Percentiles rank a stretch among this genome's conserved stretches.
Conservation (phyloP, 2,329 filamentous ascomycete genomes). For the Aureobasidium namibiae region DNA sequence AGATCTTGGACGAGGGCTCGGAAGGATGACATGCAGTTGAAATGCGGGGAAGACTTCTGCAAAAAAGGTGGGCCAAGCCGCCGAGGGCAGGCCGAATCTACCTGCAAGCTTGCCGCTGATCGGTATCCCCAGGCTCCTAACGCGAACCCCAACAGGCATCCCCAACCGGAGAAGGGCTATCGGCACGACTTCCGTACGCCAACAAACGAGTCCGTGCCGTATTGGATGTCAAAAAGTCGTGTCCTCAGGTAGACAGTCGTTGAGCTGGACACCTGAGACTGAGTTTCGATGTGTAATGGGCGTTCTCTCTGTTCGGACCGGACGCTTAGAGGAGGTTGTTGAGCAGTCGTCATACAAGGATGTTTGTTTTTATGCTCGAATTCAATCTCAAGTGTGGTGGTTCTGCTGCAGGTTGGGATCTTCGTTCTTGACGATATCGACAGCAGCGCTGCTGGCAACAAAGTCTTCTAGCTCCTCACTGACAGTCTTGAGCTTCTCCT, state of each 20-base stretch:
- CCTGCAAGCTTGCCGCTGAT: not conserved
- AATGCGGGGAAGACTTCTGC: slow-evolving; percentile 1
- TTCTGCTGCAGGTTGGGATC: not conserved
- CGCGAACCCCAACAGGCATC: not conserved
- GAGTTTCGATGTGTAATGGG: not conserved
- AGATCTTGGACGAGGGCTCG: not conserved
- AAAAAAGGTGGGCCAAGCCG: slow-evolving; percentile 9
- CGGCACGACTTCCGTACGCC: not conserved
- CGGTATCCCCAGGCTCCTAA: not conserved
- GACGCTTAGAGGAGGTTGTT: not conserved
- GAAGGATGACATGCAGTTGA: slow-evolving; percentile 2
- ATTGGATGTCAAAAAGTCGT: not conserved
- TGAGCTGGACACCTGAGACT: not conserved
- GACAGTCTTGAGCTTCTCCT: slow-evolving; percentile 93
- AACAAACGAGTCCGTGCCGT: not conserved
- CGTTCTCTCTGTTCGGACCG: not conserved
- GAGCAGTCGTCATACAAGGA: not conserved
- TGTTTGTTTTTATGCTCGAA: not conserved
- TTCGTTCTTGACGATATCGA: slow-evolving; percentile 53
- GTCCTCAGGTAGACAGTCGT: not conserved
- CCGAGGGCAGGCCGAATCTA: slow-evolving; percentile 10
- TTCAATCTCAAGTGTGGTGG: not conserved
- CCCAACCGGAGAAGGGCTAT: slow-evolving; percentile 5
- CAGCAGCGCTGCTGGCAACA: slow-evolving; percentile 77
- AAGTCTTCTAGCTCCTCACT: slow-evolving; percentile 96